A percentile compares a stretch with the other conserved stretches of the same genome.
Evolutionary conservation across 2,329 filamentous ascomycete genomes (phyloP).

Genomic region (Aspergillus novoparasiticus): DNA sequence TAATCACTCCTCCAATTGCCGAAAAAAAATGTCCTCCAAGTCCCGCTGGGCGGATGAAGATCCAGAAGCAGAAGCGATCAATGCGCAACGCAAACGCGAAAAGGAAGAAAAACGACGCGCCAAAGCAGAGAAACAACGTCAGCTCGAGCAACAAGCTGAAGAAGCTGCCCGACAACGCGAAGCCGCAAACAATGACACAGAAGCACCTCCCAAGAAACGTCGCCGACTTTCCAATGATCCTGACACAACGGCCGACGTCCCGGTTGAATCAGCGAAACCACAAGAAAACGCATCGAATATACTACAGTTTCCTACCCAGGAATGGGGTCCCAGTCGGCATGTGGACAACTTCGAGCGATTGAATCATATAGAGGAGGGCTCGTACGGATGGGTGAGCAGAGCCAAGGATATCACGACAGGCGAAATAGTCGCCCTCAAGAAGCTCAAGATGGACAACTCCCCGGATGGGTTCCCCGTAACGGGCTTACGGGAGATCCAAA

Average conservation of each 20-base stretch:
- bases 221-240: conserved; percentile 63
- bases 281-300: conserved; percentile 54
- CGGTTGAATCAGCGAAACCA: conserved; percentile 23
- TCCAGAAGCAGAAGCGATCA: conserved; percentile 73
- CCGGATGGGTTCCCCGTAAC: conserved; percentile 89
- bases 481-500: conserved; percentile 90
- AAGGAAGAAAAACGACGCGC: conserved; percentile 87
- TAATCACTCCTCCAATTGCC: not conserved
- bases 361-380: conserved; percentile 96
- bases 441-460: conserved; percentile 81
- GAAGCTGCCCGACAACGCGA: conserved; percentile 28
- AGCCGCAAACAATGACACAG: conserved; percentile 32
- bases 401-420: conserved; percentile 74
- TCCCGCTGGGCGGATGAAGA: conserved; percentile 89
- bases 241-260: conserved; percentile 17
- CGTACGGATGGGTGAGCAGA: conserved; percentile 91
- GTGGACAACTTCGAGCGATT: conserved; percentile 88
- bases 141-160: conserved; percentile 52
- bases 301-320: conserved; percentile 69
- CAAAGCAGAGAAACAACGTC: conserved; percentile 79
- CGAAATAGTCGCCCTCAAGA: conserved; percentile 86
- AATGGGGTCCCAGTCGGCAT: conserved; percentile 73
- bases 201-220: conserved; percentile 58
- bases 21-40: conserved; percentile 59
- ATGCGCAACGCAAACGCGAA: conserved; percentile 70